A percentile compares a stretch with the other conserved stretches of the same genome.
These are phyloP conservation scores for Yarrowia sp. DNA, from an alignment of 805 yeast genomes.

Conservation along the genomic window DNA sequence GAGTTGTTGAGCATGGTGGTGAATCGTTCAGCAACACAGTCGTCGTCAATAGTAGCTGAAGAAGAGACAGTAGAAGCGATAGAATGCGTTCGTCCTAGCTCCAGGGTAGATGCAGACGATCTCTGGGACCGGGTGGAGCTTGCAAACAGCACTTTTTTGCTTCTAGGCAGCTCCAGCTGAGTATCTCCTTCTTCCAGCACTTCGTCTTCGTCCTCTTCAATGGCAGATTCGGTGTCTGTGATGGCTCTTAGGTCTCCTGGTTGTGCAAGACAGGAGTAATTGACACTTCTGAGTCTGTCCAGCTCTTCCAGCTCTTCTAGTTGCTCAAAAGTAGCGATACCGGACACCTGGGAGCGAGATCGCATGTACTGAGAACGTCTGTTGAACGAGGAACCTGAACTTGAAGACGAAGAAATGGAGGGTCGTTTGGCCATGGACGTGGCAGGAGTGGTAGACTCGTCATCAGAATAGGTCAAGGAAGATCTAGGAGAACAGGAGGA, in stretches of 20 bases:
- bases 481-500: conserved; percentile 7
- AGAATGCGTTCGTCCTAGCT: background rate
- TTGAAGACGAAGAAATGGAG: background rate
- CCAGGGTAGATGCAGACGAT: conserved; percentile 1
- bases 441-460: background rate
- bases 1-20: conserved; percentile 11
- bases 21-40: background rate
- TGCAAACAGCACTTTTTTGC: conserved; percentile 4
- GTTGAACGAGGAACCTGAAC: conserved; percentile 6
- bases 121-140: background rate
- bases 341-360: conserved; percentile 7
- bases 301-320: conserved; percentile 14
- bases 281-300: conserved; percentile 9
- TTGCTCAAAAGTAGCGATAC: background rate
- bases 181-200: background rate
- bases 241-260: background rate
- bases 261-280: background rate
- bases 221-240: background rate
- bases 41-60: conserved; percentile 8
- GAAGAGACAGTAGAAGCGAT: background rate
- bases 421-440: background rate
- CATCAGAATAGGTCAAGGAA: conserved; percentile 3
- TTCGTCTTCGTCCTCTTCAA: background rate
- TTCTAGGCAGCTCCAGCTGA: background rate
- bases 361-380: conserved; percentile 11